A percentile compares a stretch with the other conserved stretches of the same genome.
Conservation (phyloP, 2,329 filamentous ascomycete species). For the Penicillium decumbens region DNA sequence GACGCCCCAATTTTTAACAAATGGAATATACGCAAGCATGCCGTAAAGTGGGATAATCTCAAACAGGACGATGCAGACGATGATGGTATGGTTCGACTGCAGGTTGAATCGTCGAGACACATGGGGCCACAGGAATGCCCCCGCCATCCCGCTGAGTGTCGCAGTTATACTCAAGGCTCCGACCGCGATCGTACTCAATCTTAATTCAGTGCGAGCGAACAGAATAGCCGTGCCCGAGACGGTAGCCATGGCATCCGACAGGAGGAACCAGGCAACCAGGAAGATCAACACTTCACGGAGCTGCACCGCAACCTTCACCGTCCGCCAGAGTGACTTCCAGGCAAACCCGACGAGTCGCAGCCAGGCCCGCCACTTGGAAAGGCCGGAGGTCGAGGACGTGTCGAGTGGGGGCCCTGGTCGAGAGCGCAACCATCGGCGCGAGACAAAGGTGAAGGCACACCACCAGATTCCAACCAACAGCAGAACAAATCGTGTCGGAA, state of each 20-base stretch:
- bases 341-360: slow-evolving; percentile 68
- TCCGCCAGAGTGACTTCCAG: slow-evolving; percentile 76
- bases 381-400: slow-evolving; percentile 9
- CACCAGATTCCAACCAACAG: slow-evolving; percentile 84
- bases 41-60: slow-evolving; percentile 90
- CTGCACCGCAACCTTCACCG: slow-evolving; percentile 64
- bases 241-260: slow-evolving; percentile 86
- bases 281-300: slow-evolving; percentile 76
- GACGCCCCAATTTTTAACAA: slow-evolving; percentile 66
- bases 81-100: slow-evolving; percentile 74
- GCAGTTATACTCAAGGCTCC: slow-evolving; percentile 86
- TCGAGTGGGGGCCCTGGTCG: slow-evolving; percentile 70
- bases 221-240: slow-evolving; percentile 86
- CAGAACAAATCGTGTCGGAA: slow-evolving; percentile 74
- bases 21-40: slow-evolving; percentile 74
- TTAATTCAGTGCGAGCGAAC: slow-evolving; percentile 82
- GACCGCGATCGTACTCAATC: slow-evolving; percentile 75
- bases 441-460: slow-evolving; percentile 77
- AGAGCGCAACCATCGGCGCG: slow-evolving; percentile 73
- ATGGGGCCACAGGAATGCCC: slow-evolving; percentile 78
- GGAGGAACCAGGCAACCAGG: slow-evolving; percentile 80
- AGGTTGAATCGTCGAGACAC: slow-evolving; percentile 64
- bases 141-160: slow-evolving; percentile 71
- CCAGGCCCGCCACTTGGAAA: slow-evolving; percentile 46
- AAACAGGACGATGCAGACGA: slow-evolving; percentile 80